phyloP scores from a whole-genome alignment of 768 basidiomycete genomes.

The Asterophora parasitica region DNA sequence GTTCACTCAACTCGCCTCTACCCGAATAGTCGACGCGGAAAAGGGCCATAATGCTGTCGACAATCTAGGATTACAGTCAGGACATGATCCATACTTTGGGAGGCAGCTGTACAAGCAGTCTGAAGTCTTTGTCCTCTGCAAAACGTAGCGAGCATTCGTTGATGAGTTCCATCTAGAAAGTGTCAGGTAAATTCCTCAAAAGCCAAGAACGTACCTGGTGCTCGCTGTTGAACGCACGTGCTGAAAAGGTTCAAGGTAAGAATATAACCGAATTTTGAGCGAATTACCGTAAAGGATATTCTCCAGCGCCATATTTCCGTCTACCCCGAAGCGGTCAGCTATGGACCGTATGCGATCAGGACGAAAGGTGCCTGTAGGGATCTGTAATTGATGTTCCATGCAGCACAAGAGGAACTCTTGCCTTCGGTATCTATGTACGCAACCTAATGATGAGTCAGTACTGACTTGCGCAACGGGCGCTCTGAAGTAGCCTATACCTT shows the following conservation, averaged over 20 bases:
- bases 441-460: conserved; percentile 41
- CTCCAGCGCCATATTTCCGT: conserved; percentile 79
- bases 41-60: conserved; percentile 96
- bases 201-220: conserved; percentile 55
- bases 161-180: conserved; percentile 78
- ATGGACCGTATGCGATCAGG: conserved; percentile 90
- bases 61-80: conserved; percentile 50
- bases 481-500: conserved; percentile 45
- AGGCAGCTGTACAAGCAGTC: conserved; percentile 48
- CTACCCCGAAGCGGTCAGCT: conserved; percentile 92
- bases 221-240: conserved; percentile 88
- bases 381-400: too few species aligned
- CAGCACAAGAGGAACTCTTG: conserved; percentile 12
- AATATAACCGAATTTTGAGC: background rate
- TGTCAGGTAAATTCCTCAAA: conserved; percentile 3
- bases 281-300: conserved; percentile 82
- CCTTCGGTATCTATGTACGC: conserved; percentile 92
- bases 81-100: background rate
- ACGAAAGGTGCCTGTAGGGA: conserved; percentile 74
- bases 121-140: conserved; percentile 84
- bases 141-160: conserved; percentile 85
- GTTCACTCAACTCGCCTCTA: conserved; percentile 88
- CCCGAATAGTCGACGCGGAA: conserved; percentile 94
- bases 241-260: conserved; percentile 35
- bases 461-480: background rate